Base-by-base conservation (phyloP, 106 monocot species). In the Hemerocallis citrina region DNA sequence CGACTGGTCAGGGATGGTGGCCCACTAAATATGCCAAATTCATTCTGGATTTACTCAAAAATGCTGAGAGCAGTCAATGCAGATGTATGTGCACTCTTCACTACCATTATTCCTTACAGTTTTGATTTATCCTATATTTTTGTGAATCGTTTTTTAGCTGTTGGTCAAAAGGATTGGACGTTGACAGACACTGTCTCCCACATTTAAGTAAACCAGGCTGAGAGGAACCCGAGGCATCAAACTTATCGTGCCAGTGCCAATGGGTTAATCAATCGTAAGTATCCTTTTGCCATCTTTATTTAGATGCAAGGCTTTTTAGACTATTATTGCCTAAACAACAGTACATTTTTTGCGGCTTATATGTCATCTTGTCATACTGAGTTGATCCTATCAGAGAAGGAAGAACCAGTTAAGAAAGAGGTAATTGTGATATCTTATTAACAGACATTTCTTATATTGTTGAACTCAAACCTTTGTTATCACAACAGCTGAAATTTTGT, bases 1-100 rank as follows among this genome's bases (percentile, higher is more conserved):
- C 92, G n/a, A 93, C 84, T 68, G 93, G 93, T 1, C 93, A 93
- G 66, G 92, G 88, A 5, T 82, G 81, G 22, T 82, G 81, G 86
- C 86, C 81, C 7, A 57, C 42, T 11, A 86, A 86, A 51, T 86
- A 81, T 49, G 81, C 81, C 37, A 74, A 39, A 25, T 86, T 86
- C 56, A 75, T 86, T 34, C 22, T 86, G 59, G 86, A 86, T 57
- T 50, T 86, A 54, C 86, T 86, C 5, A 82, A 82, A 40, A 82
- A 82, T 70, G 86, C 81, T 47, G 86, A 86, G 68, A 86, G 78
- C 62, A n/a, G n/a, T n/a, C n/a, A 86, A 86, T 69, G 86, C 86
- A 19, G 86, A 82, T 59, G 86, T 85, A 69, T 42, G 72, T 24
- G 20, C 45, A 0, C 20, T 17, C 1, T 8, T 67, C 19, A 22